Evolutionary conservation across 164 flowering plant genomes (phyloP), one percentile per base, ranked within the genome.

Genomic region (Echeveria elegans): DNA sequence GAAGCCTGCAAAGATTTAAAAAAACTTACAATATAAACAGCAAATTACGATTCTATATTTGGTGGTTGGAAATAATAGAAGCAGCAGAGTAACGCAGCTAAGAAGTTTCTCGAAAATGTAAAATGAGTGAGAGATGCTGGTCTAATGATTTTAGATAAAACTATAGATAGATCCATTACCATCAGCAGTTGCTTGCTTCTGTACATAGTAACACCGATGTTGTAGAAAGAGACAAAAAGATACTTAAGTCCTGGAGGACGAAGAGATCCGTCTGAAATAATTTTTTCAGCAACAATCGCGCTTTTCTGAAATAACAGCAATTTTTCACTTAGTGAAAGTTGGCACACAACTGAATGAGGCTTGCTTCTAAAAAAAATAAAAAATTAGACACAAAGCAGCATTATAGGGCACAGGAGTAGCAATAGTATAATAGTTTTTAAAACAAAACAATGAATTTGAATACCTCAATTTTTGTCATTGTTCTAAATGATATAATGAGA

Each of bases 151-250:
- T 36, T 23, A 14, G 37, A n/a, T 10, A 23, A 63, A 9, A 14
- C 15, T n/a, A n/a, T 34, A 6, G 38, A 8, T 37, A 63, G 31
- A 31, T 11, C 21, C 66, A 18, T 32, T 81, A 94, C 99, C 99
- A 85, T 79, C 72, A 79, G 73, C 64, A 81, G 12, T 63, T 76
- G 82, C 66, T 86, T 82, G 63, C 70, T 68, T 63, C 85, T 81
- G 83, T 82, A 85, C 69, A 86, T 69, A 67, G 73, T 69, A 6
- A 88, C 79, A 53, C 88, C 92, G 68, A 82, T 68, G 64, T 85
- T 88, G 75, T 89, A 74, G 37, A 94, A 80, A 32, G 83, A 76
- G 24, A 78, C 71, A 67, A 73, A 71, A 6, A 91, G 76, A 77
- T 72, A 81, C 70, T 86, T 86, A 48, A 89, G 77, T 64, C 80